A percentile compares a stretch with the other conserved stretches of the same genome.
phyloP scores from a whole-genome alignment of 768 basidiomycete species.

The Trametes cubensis region DNA sequence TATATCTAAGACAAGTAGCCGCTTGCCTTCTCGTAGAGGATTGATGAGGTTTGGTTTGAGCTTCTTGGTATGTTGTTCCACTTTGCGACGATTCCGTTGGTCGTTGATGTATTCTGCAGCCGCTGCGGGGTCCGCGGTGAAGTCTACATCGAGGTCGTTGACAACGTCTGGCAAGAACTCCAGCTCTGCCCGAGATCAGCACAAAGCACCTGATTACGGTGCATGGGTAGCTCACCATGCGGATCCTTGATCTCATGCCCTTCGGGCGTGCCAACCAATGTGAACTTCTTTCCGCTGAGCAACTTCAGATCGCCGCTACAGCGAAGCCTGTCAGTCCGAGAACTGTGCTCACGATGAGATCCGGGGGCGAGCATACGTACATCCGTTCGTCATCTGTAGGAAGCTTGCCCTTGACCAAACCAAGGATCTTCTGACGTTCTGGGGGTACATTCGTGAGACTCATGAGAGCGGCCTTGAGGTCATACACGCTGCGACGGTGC shows the following conservation, averaged over 20 bases:
- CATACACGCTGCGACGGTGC: conserved; percentile 61
- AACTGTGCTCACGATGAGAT: not conserved
- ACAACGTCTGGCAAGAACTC: conserved; percentile 68
- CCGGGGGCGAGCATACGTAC: conserved; percentile 36
- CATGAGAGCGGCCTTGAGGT: conserved; percentile 71
- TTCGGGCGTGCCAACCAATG: conserved; percentile 83
- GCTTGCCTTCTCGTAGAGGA: conserved; percentile 75
- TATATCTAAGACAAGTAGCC: conserved; percentile 82
- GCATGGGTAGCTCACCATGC: conserved; percentile 42
- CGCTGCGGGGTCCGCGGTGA: conserved; percentile 63
- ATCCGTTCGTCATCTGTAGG: conserved; percentile 75
- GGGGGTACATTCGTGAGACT: conserved; percentile 77
- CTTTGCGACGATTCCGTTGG: conserved; percentile 78
- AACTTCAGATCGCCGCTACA: conserved; percentile 62
- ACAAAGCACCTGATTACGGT: conserved; percentile 1
- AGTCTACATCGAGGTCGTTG: conserved; percentile 84
- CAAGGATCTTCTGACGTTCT: conserved; percentile 86
- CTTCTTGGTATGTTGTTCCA: conserved; percentile 70
- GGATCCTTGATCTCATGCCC: conserved; percentile 87
- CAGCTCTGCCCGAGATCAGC: conserved; percentile 46
- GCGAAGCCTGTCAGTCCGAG: conserved; percentile 5
- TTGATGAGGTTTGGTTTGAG: conserved; percentile 73
- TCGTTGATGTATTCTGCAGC: conserved; percentile 68
- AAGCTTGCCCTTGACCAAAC: conserved; percentile 80
- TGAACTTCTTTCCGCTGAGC: conserved; percentile 70